A percentile compares a stretch with the other conserved stretches of the same genome.
These are phyloP conservation scores for Plantago ovata DNA, from an alignment of 257 asterid species.

Conservation along the genomic window DNA sequence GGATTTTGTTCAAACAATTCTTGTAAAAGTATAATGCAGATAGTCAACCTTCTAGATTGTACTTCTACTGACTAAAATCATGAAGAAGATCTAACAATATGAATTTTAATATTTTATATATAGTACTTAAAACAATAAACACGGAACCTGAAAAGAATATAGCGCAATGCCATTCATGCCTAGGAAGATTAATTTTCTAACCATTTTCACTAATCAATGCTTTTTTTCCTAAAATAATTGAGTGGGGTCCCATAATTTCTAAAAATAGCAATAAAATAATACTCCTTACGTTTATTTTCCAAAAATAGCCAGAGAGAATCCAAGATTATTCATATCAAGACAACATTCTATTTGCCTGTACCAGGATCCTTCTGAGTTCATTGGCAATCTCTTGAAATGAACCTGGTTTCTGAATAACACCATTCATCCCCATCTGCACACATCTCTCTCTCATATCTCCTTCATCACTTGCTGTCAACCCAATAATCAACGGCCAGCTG, in stretches of 20 bases:
- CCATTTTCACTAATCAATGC: slow-evolving; percentile 23
- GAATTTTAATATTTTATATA: no score
- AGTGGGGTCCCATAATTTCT: no score
- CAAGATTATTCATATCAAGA: no score
- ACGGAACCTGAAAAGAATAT: not conserved
- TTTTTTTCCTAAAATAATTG: no score
- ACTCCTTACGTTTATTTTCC: not conserved
- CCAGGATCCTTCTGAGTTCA: slow-evolving; percentile 45
- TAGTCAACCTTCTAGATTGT: no score
- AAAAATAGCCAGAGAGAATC: not conserved
- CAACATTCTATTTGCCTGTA: slow-evolving; percentile 33
- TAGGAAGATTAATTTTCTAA: slow-evolving; percentile 31
- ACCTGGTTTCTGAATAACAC: slow-evolving; percentile 49
- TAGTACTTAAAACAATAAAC: no score
- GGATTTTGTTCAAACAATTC: no score
- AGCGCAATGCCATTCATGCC: slow-evolving; percentile 1
- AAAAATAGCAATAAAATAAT: no score
- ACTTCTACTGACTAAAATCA: no score
- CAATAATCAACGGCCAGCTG: slow-evolving; percentile 56
- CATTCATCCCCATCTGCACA: slow-evolving; percentile 52
- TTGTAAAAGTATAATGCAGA: no score
- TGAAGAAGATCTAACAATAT: no score
- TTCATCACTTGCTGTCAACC: slow-evolving; percentile 39
- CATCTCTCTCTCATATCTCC: slow-evolving; percentile 37
- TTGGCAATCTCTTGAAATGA: slow-evolving; percentile 45